Evolutionary conservation across 108 stramenopile genomes (phyloP).

Genomic region (Nannochloropsis oceanica): DNA sequence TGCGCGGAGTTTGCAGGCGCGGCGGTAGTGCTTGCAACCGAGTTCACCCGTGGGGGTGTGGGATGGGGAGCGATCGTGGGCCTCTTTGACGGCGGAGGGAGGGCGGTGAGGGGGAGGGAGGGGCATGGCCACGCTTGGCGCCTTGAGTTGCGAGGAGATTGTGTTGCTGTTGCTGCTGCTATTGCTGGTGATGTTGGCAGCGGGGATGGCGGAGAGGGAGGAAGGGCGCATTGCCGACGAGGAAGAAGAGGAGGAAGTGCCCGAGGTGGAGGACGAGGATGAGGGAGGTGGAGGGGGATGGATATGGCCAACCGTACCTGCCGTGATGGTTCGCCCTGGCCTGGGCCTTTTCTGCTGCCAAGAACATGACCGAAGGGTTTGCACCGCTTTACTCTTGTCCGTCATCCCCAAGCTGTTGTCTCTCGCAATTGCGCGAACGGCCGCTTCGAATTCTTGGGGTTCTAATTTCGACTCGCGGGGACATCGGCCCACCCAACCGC

Average conservation of each 20-base stretch:
- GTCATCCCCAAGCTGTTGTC: neutral
- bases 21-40: conserved; percentile 74
- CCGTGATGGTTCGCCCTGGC: neutral
- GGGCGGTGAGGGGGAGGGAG: conserved; percentile 43
- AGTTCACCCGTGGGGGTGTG: conserved; percentile 56
- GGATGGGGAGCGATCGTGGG: conserved; percentile 42
- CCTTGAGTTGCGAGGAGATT: conserved; percentile 16
- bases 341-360: neutral
- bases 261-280: too few species aligned
- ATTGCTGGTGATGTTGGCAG: neutral
- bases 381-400: neutral
- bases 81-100: conserved; percentile 36
- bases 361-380: neutral
- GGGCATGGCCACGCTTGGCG: conserved; percentile 37
- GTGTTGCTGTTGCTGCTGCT: conserved; percentile 22
- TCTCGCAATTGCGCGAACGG: neutral
- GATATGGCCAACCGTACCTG: neutral
- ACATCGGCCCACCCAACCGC: neutral
- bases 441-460: conserved; percentile 38
- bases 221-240: neutral
- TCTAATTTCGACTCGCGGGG: conserved; percentile 58
- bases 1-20: conserved; percentile 71
- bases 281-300: neutral
- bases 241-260: too few species aligned
- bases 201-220: neutral